Evolutionary conservation across 768 basidiomycete species (phyloP), one percentile per base, ranked within the genome.

Genomic region (Antrodiella citrinella): DNA sequence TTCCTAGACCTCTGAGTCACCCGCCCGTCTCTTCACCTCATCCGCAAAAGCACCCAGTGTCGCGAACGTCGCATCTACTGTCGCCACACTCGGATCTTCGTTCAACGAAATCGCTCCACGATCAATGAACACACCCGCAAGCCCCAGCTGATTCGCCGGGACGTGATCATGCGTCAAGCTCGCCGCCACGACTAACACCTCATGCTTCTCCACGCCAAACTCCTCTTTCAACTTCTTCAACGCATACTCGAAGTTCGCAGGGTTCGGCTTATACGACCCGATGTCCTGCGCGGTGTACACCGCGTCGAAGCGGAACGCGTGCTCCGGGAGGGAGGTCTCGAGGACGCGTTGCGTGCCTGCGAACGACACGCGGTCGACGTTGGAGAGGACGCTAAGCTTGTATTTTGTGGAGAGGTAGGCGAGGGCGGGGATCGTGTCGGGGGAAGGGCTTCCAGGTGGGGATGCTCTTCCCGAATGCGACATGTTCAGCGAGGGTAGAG

Each of bases 351-450:
- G 80, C 0, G 84, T 87, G 54, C 72, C 66, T 2, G 73, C 67
- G 60, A 87, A 86, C 25, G 83, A 82, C 20, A 57, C 60, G 50
- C 73, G 73, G 55, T 90, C 86, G 59, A 89, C 81, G 63, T 90
- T 89, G 56, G 85, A 87, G 35, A 89, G 72, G 4, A 87, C 82
- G 52, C 81, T 73, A 51, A 89, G 80, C 49, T 80, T 81, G 69
- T 78, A 88, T 59, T 76, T 74, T 50, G 72, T 69, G 30, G 82
- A 72, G 47, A 89, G 77, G 23, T 70, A 64, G 45, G 70, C 72
- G 4, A 90, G 76, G 0, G 85, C 86, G 13, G 66, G 63, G 51
- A 70, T 63, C 7, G 81, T 83, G 63, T 89, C 87, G 0, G 80
- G 75, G n/a, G 67, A 88, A 89, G 4, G 79, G 69, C 2, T 69